Conservation (phyloP, 2,329 filamentous ascomycete species). For the Ceratocystis alfenasii region DNA sequence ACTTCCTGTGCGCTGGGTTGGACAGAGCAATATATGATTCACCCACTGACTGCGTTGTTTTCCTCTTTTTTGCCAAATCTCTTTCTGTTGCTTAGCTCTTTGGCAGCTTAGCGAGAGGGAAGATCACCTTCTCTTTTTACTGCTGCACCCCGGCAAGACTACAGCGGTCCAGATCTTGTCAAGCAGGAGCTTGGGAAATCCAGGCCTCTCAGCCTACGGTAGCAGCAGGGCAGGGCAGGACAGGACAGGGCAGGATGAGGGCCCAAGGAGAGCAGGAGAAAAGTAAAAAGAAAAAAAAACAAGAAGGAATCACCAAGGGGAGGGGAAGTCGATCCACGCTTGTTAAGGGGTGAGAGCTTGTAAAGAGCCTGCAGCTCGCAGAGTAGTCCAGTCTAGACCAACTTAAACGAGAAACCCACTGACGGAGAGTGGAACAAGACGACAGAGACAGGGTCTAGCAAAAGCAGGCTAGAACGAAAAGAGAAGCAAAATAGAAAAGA, state of each 20-base stretch:
- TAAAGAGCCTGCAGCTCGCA: slow-evolving; percentile 2
- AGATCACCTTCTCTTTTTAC: slow-evolving; percentile 3
- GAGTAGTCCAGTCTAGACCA: neutral
- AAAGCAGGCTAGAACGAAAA: slow-evolving; percentile 3
- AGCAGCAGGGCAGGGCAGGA: neutral
- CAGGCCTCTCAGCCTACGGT: neutral
- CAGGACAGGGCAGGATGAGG: neutral
- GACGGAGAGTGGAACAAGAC: neutral
- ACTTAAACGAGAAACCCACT: neutral
- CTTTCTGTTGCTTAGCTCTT: neutral
- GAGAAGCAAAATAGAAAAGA: neutral
- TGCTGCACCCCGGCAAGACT: neutral
- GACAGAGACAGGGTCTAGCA: neutral
- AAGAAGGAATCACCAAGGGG: neutral
- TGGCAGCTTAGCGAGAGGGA: neutral
- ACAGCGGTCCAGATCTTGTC: slow-evolving; percentile 1
- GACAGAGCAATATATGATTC: slow-evolving; percentile 5
- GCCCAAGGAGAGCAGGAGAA: neutral
- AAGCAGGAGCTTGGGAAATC: neutral
- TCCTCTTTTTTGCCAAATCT: neutral
- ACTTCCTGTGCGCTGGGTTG: neutral
- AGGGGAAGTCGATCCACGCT: slow-evolving; percentile 4
- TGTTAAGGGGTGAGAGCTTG: neutral
- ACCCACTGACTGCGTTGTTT: neutral
- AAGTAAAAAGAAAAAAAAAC: neutral